Percentiles rank a stretch among this genome's conserved stretches.
phyloP scores from a whole-genome alignment of 306 rosid species.

The Ormosia emarginata region DNA sequence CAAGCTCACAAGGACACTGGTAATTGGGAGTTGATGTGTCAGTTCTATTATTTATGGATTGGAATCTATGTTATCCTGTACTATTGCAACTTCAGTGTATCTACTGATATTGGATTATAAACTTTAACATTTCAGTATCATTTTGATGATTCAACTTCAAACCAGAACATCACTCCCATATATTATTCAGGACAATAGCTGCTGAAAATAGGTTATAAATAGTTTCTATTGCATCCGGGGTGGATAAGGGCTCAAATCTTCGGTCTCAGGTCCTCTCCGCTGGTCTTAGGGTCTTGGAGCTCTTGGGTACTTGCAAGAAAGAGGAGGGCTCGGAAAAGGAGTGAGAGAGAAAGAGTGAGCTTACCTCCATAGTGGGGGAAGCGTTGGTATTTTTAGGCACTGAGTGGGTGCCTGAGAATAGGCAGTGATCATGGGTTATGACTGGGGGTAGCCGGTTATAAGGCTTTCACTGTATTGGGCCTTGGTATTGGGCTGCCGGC shows the following conservation, averaged over 20 bases:
- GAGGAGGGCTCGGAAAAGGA: not conserved
- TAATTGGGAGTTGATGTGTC: slow-evolving; percentile 28
- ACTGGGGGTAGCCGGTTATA: no score
- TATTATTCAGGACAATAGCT: not conserved
- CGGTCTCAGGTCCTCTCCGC: not conserved
- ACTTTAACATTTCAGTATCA: not conserved
- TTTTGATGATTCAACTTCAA: not conserved
- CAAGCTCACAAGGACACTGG: slow-evolving; percentile 65
- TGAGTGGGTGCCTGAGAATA: no score
- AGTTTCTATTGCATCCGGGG: not conserved
- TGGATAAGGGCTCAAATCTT: not conserved
- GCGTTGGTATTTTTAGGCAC: no score
- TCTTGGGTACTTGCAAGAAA: not conserved
- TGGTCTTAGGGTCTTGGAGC: not conserved
- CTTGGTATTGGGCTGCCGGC: no score
- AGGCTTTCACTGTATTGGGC: no score
- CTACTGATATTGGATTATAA: not conserved
- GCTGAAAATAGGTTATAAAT: not conserved
- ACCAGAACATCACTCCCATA: not conserved
- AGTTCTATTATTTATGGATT: slow-evolving; percentile 5
- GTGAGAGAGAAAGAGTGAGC: not conserved
- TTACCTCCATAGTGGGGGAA: not conserved
- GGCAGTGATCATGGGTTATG: no score
- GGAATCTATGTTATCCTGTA: not conserved
- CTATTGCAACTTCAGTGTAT: not conserved